phyloP scores from a whole-genome alignment of 2,329 filamentous ascomycete genomes.

The Biscogniauxia marginata region DNA sequence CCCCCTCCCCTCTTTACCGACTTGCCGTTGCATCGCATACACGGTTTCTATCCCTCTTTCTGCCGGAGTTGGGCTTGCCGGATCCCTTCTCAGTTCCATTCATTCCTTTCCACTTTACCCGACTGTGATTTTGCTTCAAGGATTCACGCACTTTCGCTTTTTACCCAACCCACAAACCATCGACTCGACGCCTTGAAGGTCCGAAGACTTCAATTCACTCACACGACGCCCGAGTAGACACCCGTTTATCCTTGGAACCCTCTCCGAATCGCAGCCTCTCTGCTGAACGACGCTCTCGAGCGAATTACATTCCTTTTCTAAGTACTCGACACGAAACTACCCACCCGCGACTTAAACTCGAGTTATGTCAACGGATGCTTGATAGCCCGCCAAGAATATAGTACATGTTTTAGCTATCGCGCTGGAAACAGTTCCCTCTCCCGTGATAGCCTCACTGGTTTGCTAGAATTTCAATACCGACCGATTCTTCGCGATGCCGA shows the following conservation, averaged over 20 bases:
- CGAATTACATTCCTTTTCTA: constrained; percentile 26
- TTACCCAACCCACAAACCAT: constrained; percentile 11
- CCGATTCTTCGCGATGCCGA: constrained; percentile 19
- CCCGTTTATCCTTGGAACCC: constrained; percentile 13
- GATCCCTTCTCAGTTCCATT: constrained; percentile 26
- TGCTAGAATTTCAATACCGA: not conserved
- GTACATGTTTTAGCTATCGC: no score
- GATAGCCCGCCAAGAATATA: not conserved
- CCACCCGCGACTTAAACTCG: not conserved
- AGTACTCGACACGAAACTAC: constrained; percentile 4
- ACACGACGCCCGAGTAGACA: constrained; percentile 18
- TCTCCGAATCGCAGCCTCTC: constrained; percentile 12
- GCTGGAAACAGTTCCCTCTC: no score
- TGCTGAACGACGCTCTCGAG: constrained; percentile 19
- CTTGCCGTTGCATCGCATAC: constrained; percentile 16
- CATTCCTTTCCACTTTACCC: constrained; percentile 26
- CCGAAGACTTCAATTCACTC: constrained; percentile 19
- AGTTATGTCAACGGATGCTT: constrained; percentile 1
- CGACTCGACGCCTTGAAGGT: constrained; percentile 13
- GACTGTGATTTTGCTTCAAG: constrained; percentile 20
- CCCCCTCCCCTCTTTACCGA: constrained; percentile 11
- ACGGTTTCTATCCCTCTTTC: constrained; percentile 16
- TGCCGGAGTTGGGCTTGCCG: constrained; percentile 20
- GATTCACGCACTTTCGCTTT: constrained; percentile 22
- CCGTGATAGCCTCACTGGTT: no score